Base-by-base conservation (phyloP, 2,329 filamentous ascomycete species). In the Exophiala sp. region DNA sequence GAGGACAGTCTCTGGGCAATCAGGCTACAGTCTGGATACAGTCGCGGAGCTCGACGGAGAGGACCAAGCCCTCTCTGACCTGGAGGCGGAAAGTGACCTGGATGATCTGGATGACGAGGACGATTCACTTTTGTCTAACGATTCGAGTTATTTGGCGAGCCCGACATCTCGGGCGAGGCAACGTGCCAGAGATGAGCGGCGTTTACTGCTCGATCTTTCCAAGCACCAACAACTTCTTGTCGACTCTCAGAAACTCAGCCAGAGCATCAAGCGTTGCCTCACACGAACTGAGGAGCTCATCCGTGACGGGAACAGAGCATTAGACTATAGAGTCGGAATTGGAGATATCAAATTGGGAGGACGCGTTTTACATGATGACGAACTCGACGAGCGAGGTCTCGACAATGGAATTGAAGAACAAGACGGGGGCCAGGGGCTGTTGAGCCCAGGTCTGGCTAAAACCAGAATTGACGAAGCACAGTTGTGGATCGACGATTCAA, bases 161-260 rank as follows among this genome's bases (percentile, higher is more conserved):
- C 34, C 68, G 66, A 40, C 70, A 72, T 40, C 47, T 16, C 55
- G 48, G 48, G 68, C 72, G 27, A 71, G 70, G 21, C 74, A 86
- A 54, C 77, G 82, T n/a, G 77, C 80, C 42, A 79, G 79, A 46
- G 91, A 97, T 58, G 88, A 95, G 65, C 84, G 84, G 59, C 81
- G 88, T 23, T 74, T 97, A n/a, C 80, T 85, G 60, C 76, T 89
- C 3, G 93, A 98, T 66, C 76, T 98, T 1, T 79, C 83, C 2
- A 91, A 90, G 64, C 93, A 98, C 65, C 87, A 89, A 58, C 85
- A 95, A 63, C 74, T 97, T 1, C 78, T 98, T 7, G 74, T 89
- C 32, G 90, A 95, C 65, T 93, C 86, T 59, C 89, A 96, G 63
- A 94, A 89, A 71, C 89, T 97, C 75, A 97, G 96, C 64, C 87